A percentile compares a stretch with the other conserved stretches of the same genome.
Evolutionary conservation across 2,329 filamentous ascomycete species (phyloP).

Genomic region (Claviceps pusilla): DNA sequence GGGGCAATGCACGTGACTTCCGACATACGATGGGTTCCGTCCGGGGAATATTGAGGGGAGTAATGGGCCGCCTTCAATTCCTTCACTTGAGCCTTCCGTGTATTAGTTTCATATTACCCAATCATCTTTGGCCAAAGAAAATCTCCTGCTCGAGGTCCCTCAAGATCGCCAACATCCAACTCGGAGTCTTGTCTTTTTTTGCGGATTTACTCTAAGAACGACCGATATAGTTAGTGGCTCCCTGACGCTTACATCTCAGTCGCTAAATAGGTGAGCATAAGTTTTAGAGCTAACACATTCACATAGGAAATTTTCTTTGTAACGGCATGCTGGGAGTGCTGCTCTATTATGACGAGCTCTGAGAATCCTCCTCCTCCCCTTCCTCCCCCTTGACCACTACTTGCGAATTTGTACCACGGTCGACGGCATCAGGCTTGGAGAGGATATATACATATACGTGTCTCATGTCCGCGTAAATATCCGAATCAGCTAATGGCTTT

Average conservation of each 20-base stretch:
- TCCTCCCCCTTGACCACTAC: neutral
- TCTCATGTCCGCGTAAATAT: constrained; percentile 3
- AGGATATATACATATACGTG: neutral
- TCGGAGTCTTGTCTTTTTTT: neutral
- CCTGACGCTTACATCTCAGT: constrained; percentile 7
- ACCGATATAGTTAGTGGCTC: constrained; percentile 7
- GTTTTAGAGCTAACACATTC: constrained; percentile 4
- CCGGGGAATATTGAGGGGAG: constrained; percentile 11
- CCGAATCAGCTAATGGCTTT: constrained; percentile 1
- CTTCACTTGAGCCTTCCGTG: constrained; percentile 11
- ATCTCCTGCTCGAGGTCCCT: neutral
- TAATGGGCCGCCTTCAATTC: constrained; percentile 11
- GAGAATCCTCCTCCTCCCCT: neutral
- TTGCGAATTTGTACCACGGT: constrained; percentile 3
- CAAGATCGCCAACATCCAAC: neutral
- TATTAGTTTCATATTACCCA: constrained; percentile 8
- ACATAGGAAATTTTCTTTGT: constrained; percentile 1
- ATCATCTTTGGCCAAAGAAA: constrained; percentile 5
- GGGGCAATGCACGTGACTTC: constrained; percentile 10
- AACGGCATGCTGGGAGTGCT: neutral
- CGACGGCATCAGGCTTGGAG: constrained; percentile 1
- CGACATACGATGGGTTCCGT: constrained; percentile 7
- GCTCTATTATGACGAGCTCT: neutral
- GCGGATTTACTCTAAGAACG: neutral
- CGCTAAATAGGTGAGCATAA: constrained; percentile 1